These are phyloP conservation scores for Phlyctochytrium arcticum DNA, from an alignment of 192 early-diverging fungal genomes.

Conservation along the genomic window DNA sequence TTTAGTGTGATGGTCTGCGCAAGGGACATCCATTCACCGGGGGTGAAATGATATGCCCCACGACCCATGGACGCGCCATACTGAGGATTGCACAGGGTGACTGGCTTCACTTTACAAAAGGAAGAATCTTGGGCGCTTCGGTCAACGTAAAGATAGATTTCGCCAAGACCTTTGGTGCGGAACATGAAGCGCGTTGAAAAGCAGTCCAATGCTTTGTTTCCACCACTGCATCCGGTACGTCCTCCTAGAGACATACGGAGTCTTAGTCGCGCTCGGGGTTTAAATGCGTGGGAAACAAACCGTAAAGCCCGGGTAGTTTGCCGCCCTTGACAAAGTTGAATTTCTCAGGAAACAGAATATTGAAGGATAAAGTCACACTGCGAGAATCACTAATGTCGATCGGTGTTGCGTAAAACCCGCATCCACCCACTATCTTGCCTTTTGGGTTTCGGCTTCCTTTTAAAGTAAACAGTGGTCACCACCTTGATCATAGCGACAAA, in stretches of 20 bases:
- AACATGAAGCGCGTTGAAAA: constrained; percentile 53
- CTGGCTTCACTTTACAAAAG: constrained; percentile 33
- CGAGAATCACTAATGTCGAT: constrained; percentile 7
- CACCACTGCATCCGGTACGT: constrained; percentile 36
- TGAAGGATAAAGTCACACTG: constrained; percentile 34
- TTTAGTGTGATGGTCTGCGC: constrained; percentile 40
- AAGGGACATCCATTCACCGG: constrained; percentile 45
- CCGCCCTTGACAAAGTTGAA: constrained; percentile 54
- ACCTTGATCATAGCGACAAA: too few species aligned
- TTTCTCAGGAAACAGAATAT: constrained; percentile 30
- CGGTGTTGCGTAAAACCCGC: constrained; percentile 22
- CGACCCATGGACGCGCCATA: constrained; percentile 54
- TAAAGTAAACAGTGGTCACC: not conserved
- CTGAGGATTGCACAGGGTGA: constrained; percentile 47
- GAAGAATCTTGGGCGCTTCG: not conserved
- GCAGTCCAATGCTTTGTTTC: constrained; percentile 43
- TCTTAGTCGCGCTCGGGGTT: not conserved
- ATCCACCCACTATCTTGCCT: constrained; percentile 4
- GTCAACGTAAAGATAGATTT: constrained; percentile 46
- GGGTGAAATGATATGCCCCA: constrained; percentile 40
- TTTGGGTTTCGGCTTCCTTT: constrained; percentile 6
- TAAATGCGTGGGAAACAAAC: not conserved
- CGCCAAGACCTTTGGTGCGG: constrained; percentile 40
- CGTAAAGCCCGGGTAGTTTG: constrained; percentile 47
- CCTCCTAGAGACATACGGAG: constrained; percentile 22